Conservation (phyloP, 345 rosid species). For the Hibiscus tridactylites region DNA sequence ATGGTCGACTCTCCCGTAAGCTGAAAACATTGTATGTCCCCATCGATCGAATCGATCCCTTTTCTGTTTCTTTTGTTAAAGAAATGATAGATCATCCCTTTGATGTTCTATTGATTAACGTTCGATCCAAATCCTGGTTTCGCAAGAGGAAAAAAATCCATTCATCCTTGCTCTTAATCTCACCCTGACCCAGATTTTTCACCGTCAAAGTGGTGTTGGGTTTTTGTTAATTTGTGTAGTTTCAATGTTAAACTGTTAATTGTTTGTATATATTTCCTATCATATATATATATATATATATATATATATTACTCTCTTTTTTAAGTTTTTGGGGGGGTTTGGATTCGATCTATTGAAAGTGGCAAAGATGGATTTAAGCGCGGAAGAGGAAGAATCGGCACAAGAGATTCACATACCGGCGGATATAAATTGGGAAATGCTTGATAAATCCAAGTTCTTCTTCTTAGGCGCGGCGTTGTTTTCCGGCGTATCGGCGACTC, state of each 20-base stretch:
- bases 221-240: neutral
- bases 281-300: no score
- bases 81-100: slow-evolving; percentile 18
- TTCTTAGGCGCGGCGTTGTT: slow-evolving; percentile 85
- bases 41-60: neutral
- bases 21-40: neutral
- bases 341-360: slow-evolving; percentile 10
- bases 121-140: slow-evolving; percentile 11
- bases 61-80: neutral
- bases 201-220: neutral
- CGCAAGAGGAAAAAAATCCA: slow-evolving; percentile 11
- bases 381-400: slow-evolving; percentile 49
- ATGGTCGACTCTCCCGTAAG: slow-evolving; percentile 13
- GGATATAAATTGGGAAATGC: slow-evolving; percentile 84
- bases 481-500: slow-evolving; percentile 73
- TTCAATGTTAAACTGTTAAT: neutral
- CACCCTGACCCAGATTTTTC: neutral
- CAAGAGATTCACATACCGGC: slow-evolving; percentile 52
- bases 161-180: neutral
- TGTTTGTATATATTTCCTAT: neutral
- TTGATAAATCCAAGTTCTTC: slow-evolving; percentile 75
- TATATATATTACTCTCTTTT: neutral
- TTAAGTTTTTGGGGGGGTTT: neutral
- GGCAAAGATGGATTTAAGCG: slow-evolving; percentile 51
- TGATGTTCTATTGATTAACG: neutral